Conservation (phyloP, 345 rosid species). For the Fremontodendron californicum region DNA sequence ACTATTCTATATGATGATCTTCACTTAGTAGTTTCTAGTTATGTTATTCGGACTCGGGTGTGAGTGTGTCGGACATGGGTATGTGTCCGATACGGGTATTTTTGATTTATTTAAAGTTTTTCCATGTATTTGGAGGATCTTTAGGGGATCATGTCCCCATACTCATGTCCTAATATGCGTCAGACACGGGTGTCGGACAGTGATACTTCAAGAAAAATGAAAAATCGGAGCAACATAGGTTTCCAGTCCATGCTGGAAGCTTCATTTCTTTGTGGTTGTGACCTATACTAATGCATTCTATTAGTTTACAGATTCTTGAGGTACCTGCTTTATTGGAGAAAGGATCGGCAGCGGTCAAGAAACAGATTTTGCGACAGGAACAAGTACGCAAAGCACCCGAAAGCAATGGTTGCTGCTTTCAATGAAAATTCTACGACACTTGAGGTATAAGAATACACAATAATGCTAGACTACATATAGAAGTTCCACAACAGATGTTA, state of each 20-base stretch:
- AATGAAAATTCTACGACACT: neutral
- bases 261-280: neutral
- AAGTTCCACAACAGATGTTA: slow-evolving; percentile 1
- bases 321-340: slow-evolving; percentile 71
- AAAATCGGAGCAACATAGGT: too few relatives aligned
- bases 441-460: neutral
- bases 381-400: slow-evolving; percentile 29
- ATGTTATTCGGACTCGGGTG: too few relatives aligned
- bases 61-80: too few relatives aligned
- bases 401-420: slow-evolving; percentile 51
- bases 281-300: neutral
- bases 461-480: neutral
- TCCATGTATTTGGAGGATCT: too few relatives aligned
- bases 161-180: too few relatives aligned
- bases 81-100: too few relatives aligned
- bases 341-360: slow-evolving; percentile 63
- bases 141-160: too few relatives aligned
- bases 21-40: too few relatives aligned
- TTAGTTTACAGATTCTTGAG: slow-evolving; percentile 54
- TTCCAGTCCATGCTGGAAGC: neutral
- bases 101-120: too few relatives aligned
- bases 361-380: slow-evolving; percentile 43
- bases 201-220: too few relatives aligned
- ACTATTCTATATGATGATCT: neutral
- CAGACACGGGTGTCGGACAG: too few relatives aligned